Conservation (phyloP, 768 basidiomycete species). For the Lactifluus volemus region DNA sequence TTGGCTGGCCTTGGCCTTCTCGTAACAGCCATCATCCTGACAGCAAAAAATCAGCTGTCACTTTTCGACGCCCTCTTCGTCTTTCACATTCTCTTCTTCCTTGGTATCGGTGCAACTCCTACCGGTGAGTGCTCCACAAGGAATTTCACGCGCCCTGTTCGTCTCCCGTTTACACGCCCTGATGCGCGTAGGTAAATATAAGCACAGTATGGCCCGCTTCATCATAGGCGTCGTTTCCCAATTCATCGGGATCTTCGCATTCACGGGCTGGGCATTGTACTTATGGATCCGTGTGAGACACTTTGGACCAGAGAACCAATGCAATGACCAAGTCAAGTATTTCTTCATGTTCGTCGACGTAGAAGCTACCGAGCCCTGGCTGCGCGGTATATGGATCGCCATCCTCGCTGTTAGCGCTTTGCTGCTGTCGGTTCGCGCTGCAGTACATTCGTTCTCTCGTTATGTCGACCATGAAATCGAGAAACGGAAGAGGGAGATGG, state of each 20-base stretch:
- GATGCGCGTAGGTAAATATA: slow-evolving; percentile 10
- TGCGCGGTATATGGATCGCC: slow-evolving; percentile 1
- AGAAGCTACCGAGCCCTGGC: slow-evolving; percentile 8
- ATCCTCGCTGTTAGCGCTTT: background rate
- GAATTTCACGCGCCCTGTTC: background rate
- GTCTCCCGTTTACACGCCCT: background rate
- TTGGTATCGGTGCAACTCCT: slow-evolving; percentile 2
- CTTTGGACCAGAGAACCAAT: background rate
- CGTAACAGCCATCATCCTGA: slow-evolving; percentile 8
- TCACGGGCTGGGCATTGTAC: slow-evolving; percentile 11
- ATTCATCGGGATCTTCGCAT: background rate
- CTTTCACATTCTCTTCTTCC: slow-evolving; percentile 14
- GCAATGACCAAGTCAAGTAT: slow-evolving; percentile 8
- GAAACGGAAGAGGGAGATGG: background rate
- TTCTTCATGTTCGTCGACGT: slow-evolving; percentile 4
- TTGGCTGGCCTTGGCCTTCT: slow-evolving; percentile 12
- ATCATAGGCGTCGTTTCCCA: background rate
- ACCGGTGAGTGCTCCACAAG: background rate
- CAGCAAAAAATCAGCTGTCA: background rate
- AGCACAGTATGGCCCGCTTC: slow-evolving; percentile 5
- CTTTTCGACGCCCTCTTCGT: slow-evolving; percentile 11
- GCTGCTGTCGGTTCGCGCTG: background rate
- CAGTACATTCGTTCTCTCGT: background rate
- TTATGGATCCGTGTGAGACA: background rate
- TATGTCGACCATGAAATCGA: background rate